Evolutionary conservation across 2,329 filamentous ascomycete species (phyloP), one percentile per base, ranked within the genome.

Genomic region (Scopulariopsis brevicaulis): DNA sequence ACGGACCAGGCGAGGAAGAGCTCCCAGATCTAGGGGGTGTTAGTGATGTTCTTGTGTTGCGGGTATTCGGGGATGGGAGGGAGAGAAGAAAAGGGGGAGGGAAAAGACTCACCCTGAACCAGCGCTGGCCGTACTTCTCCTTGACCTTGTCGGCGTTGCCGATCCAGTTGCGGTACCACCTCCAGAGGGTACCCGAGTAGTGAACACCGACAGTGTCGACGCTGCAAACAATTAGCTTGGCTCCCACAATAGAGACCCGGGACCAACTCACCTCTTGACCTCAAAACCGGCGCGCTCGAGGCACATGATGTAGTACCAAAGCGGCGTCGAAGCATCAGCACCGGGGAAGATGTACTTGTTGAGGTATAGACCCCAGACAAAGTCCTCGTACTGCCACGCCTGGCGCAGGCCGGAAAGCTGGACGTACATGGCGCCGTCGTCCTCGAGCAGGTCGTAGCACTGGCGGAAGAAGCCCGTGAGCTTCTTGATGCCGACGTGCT

Each of bases 341-440:
- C 94, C 94, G 37, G 92, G 94, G 83, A 97, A 97, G 72, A 97
- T 81, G 74, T 97, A 96, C 79, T 96, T 96, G 86, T 97, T 97
- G 91, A 97, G 96, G 82, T 96, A 97, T 53, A 97, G 82, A 71
- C 94, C 94, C 94, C 94, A 97, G 72, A 93, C 89, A 56, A 96
- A 82, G 75, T 97, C 93, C 79, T 97, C 92, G 69, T 96, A 97
- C 74, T 97, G 94, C 94, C 94, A 97, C 63, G 82, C 79, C 78
- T 95, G 95, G 66, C 94, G 87, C 61, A 99, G 82, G 75, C 94
- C 94, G 66, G 93, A 91, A 66, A 95, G 91, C 74, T 97, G 94
- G 61, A 97, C 81, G 82, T 94, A 96, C 79, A 97, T 96, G 64
- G 90, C 83, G 71, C 94, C 94, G 64, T 97, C 91, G 64, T 97